phyloP scores from a whole-genome alignment of 2,329 filamentous ascomycete species.

The Pyrenophora teres region DNA sequence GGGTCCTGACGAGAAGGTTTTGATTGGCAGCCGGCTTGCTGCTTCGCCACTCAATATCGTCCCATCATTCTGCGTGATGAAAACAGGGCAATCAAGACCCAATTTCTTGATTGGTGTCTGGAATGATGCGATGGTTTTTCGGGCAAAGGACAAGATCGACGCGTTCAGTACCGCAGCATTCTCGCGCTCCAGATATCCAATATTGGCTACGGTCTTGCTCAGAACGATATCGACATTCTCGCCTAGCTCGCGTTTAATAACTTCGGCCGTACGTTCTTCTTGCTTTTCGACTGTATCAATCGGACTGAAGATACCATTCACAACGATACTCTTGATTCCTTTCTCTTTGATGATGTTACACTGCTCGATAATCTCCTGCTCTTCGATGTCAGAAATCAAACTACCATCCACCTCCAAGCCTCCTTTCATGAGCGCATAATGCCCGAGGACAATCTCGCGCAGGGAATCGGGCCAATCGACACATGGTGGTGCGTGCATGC shows the following conservation, averaged over 20 bases:
- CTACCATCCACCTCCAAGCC: slow-evolving; percentile 58
- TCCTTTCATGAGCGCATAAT: slow-evolving; percentile 54
- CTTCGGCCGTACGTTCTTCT: slow-evolving; percentile 56
- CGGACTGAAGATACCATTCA: slow-evolving; percentile 63
- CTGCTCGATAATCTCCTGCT: slow-evolving; percentile 52
- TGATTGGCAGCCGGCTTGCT: slow-evolving; percentile 55
- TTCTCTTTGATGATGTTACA: slow-evolving; percentile 52
- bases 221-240: slow-evolving; percentile 56
- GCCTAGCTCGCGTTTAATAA: slow-evolving; percentile 55
- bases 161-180: slow-evolving; percentile 59
- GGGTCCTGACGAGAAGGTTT: slow-evolving; percentile 58
- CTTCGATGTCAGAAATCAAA: slow-evolving; percentile 49
- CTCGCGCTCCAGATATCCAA: slow-evolving; percentile 57
- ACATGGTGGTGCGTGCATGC: slow-evolving; percentile 56
- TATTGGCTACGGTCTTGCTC: slow-evolving; percentile 57
- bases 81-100: slow-evolving; percentile 54
- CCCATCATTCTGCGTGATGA: slow-evolving; percentile 59
- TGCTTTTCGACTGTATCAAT: slow-evolving; percentile 60
- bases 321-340: slow-evolving; percentile 55
- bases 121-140: slow-evolving; percentile 53
- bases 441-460: slow-evolving; percentile 53
- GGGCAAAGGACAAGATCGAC: slow-evolving; percentile 54
- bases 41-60: slow-evolving; percentile 54
- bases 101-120: slow-evolving; percentile 53
- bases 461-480: slow-evolving; percentile 55